Conservation (phyloP, 768 basidiomycete genomes). For the Tylopilus plumbeoviolaceoides region DNA sequence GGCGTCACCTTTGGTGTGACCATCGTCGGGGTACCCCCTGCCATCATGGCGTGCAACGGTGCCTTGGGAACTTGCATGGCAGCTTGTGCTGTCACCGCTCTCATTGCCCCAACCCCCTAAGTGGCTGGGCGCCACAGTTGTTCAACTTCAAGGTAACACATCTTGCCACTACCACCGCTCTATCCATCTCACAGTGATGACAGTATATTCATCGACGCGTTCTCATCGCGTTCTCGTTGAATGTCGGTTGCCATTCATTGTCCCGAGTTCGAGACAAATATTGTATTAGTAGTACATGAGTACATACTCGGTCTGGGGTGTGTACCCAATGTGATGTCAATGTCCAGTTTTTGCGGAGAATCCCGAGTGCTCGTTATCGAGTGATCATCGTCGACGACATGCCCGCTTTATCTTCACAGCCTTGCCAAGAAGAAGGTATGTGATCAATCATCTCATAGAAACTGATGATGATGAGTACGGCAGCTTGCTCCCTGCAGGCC, state of each 20-base stretch:
- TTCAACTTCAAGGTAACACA: neutral
- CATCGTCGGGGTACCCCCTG: conserved; percentile 18
- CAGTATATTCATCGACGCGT: neutral
- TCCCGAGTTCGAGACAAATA: conserved; percentile 1
- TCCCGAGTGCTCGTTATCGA: neutral
- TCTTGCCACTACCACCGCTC: neutral
- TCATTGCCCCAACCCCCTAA: conserved; percentile 26
- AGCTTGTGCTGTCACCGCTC: conserved; percentile 16
- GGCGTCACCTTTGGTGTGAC: conserved; percentile 24
- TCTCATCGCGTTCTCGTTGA: neutral
- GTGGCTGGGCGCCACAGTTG: too few relatives aligned
- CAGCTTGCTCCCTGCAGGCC: conserved; percentile 61
- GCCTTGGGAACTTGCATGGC: conserved; percentile 25
- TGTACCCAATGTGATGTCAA: conserved; percentile 2
- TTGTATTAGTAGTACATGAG: neutral
- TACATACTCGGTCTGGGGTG: neutral
- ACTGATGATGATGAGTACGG: neutral
- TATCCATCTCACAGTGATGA: neutral
- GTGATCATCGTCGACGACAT: neutral
- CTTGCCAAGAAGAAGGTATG: conserved; percentile 25
- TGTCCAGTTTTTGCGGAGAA: neutral
- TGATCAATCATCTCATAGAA: neutral
- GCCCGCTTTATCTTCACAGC: neutral
- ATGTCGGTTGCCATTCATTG: neutral
- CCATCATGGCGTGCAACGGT: conserved; percentile 20